phyloP scores from a whole-genome alignment of 2,329 filamentous ascomycete species.

The Diaporthe nobilis region DNA sequence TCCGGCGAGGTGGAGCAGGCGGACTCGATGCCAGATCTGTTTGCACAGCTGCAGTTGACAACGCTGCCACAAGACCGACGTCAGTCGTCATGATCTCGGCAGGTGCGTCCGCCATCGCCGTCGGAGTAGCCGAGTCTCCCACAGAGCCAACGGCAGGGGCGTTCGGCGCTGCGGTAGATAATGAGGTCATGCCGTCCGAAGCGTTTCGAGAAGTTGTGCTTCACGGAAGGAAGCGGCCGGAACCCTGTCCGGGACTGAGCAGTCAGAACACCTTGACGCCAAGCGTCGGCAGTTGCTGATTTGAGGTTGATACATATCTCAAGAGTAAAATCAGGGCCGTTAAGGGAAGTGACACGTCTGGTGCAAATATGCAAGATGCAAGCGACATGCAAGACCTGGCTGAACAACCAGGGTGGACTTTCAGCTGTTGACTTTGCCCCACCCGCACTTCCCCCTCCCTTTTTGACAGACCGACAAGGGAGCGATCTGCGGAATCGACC shows the following conservation, averaged over 20 bases:
- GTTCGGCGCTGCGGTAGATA: neutral
- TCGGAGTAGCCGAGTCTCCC: neutral
- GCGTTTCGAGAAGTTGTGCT: neutral
- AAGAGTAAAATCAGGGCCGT: neutral
- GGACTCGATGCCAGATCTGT: neutral
- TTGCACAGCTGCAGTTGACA: neutral
- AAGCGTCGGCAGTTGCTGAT: neutral
- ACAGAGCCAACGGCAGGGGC: neutral
- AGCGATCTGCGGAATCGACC: neutral
- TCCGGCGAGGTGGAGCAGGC: conserved; percentile 22
- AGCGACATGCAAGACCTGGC: conserved; percentile 13
- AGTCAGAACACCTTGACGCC: neutral
- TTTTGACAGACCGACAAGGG: too few relatives aligned
- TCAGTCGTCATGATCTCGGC: neutral
- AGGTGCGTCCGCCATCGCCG: neutral
- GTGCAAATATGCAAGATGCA: conserved; percentile 20
- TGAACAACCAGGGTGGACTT: neutral
- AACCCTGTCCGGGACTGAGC: neutral
- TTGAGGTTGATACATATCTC: neutral
- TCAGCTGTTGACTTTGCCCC: neutral
- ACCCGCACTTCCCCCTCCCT: too few relatives aligned
- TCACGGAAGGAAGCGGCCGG: neutral
- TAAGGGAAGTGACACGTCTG: conserved; percentile 19
- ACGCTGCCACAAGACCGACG: neutral
- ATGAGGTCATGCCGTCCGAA: neutral